Percentiles rank a stretch among this genome's conserved stretches.
phyloP scores from a whole-genome alignment of 2,329 filamentous ascomycete species.

The Colletotrichum truncatum region DNA sequence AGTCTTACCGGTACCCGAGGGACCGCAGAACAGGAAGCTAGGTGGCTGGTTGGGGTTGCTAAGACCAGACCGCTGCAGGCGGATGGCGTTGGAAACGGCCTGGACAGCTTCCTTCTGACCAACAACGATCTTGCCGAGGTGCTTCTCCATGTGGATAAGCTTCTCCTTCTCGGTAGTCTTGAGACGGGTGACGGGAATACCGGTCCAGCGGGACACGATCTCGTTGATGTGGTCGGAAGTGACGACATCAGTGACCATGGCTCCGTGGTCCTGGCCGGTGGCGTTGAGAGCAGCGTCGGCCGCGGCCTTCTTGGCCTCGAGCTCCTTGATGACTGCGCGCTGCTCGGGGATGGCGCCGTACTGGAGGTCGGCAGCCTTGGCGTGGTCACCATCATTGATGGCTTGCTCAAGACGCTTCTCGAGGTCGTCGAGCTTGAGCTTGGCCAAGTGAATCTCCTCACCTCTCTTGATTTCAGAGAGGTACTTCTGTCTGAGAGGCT shows the following conservation, averaged over 20 bases:
- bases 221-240: slow-evolving; percentile 99
- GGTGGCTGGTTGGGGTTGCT: slow-evolving; percentile 96
- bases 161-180: slow-evolving; percentile 98
- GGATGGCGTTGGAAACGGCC: slow-evolving; percentile 94
- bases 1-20: slow-evolving; percentile 98
- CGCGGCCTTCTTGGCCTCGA: slow-evolving; percentile 82
- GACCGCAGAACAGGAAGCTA: slow-evolving; percentile 98
- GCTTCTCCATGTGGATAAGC: slow-evolving; percentile 95
- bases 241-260: slow-evolving; percentile 91
- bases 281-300: slow-evolving; percentile 77
- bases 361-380: slow-evolving; percentile 90
- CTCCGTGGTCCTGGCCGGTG: slow-evolving; percentile 64
- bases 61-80: slow-evolving; percentile 92
- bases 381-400: slow-evolving; percentile 85
- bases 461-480: slow-evolving; percentile 91
- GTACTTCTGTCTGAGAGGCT: slow-evolving; percentile 94
- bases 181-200: slow-evolving; percentile 93
- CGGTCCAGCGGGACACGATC: slow-evolving; percentile 97
- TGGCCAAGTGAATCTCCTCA: slow-evolving; percentile 92
- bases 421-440: slow-evolving; percentile 91
- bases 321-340: slow-evolving; percentile 78
- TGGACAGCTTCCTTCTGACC: slow-evolving; percentile 94
- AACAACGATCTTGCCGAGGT: slow-evolving; percentile 84
- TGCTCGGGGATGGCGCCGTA: slow-evolving; percentile 98
- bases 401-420: slow-evolving; percentile 94